phyloP scores from a whole-genome alignment of 768 basidiomycete genomes.

The Pleurotus salmoneostramineus region DNA sequence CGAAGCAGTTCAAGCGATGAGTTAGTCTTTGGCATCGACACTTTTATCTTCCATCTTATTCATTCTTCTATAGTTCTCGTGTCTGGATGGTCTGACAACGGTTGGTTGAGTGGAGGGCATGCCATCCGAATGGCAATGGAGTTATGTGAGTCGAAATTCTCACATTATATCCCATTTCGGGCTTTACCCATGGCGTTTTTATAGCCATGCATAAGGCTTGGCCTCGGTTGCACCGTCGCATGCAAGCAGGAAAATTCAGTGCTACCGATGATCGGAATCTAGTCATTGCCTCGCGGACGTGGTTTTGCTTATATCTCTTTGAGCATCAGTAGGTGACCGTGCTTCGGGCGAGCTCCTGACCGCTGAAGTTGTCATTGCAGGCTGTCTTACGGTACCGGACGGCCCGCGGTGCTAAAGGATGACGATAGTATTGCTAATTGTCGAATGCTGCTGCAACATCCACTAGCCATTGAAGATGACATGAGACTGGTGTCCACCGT shows the following conservation, averaged over 20 bases:
- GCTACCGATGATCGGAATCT: constrained; percentile 69
- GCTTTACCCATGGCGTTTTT: background rate
- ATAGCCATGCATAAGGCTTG: constrained; percentile 90
- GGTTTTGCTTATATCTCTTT: constrained; percentile 92
- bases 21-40: constrained; percentile 38
- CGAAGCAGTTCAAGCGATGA: constrained; percentile 93
- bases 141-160: constrained; percentile 53
- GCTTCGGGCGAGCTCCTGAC: background rate
- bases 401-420: constrained; percentile 88
- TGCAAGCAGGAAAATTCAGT: constrained; percentile 61
- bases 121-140: constrained; percentile 98
- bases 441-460: constrained; percentile 77
- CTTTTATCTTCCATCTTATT: background rate
- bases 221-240: constrained; percentile 74
- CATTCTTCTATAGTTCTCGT: constrained; percentile 59
- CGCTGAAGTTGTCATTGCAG: constrained; percentile 31
- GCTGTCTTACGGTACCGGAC: constrained; percentile 91
- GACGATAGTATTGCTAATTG: constrained; percentile 89
- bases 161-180: background rate
- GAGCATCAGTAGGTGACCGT: constrained; percentile 78
- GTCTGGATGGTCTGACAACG: constrained; percentile 92
- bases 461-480: constrained; percentile 87
- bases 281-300: constrained; percentile 79
- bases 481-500: constrained; percentile 94
- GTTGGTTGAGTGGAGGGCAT: constrained; percentile 94